Evolutionary conservation across 768 basidiomycete species (phyloP), one percentile per base, ranked within the genome.

Genomic region (Boletus rubroflammeus): DNA sequence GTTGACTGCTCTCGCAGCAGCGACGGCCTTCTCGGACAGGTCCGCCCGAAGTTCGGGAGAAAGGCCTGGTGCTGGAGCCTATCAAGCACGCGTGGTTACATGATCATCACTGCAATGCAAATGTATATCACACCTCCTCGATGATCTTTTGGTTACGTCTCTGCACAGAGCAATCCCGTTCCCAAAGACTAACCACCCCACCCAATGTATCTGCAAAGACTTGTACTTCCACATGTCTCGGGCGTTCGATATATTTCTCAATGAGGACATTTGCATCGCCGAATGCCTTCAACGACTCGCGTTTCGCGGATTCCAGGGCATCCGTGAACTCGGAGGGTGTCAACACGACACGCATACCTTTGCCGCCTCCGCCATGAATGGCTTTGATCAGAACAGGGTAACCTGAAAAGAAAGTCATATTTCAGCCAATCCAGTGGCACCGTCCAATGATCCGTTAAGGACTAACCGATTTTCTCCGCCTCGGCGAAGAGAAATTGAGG

Each of bases 301-400:
- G 83, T 66, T 92, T 83, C 1, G 95, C 94, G n/a, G 90, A 90
- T 35, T 81, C 80, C 6, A 98, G 76, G 3, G 89, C 86, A 56
- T 93, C 90, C 57, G 79, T 72, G 62, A 98, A 96, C 15, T 86
- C 84, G 39, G 76, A 75, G n/a, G 78, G 71, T 3, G 81, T 77
- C 23, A 81, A 72, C 3, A 93, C 91, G 10, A 83, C 84, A 40
- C 93, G 86, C 93, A 97, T 97, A 40, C 94, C 94, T 68, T 97
- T 97, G 1, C 94, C 95, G 6, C 94, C 94, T 17, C 94, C 95
- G 25, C 95, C 94, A 60, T 95, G 88, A 43, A 94, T 87, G n/a
- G 94, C 95, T 67, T 98, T 98, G 72, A 98, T 97, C 28, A 98
- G 76, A 2, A 96, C 89, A 26, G 94, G 94, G 65, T 90, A 96